These are phyloP conservation scores for Thalassiosira livingstoniorum DNA, from an alignment of 352 stramenopile genomes.

Conservation along the genomic window DNA sequence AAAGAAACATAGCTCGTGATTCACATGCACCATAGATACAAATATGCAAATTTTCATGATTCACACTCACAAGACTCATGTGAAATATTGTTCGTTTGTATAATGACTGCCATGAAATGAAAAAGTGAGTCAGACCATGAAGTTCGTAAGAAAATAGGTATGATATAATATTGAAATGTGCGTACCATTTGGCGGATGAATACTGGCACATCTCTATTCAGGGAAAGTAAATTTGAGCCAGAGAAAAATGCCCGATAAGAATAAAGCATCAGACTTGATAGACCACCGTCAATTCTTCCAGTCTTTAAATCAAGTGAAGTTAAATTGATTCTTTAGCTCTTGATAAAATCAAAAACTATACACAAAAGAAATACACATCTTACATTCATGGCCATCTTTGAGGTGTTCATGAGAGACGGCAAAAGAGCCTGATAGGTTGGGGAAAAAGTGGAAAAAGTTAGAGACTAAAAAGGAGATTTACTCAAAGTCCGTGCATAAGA, in stretches of 20 bases:
- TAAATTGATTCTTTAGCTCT: too few species aligned
- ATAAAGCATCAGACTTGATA: slow-evolving; percentile 15
- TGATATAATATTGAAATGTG: neutral
- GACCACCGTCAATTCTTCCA: slow-evolving; percentile 11
- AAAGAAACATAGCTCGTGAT: too few species aligned
- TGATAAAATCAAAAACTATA: too few species aligned
- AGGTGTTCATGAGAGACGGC: too few species aligned
- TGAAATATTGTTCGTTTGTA: slow-evolving; percentile 17
- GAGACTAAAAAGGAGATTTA: neutral
- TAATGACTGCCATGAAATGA: neutral
- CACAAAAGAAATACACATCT: too few species aligned
- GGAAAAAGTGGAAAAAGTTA: too few species aligned
- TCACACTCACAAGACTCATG: too few species aligned
- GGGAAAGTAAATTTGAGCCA: slow-evolving; percentile 19
- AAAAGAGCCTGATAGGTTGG: too few species aligned
- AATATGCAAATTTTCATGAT: too few species aligned
- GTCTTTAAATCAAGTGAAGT: neutral
- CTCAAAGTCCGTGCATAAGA: neutral
- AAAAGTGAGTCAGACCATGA: neutral
- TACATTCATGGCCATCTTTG: too few species aligned
- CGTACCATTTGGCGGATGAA: slow-evolving; percentile 21
- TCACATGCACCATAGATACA: too few species aligned
- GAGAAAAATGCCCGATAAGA: slow-evolving; percentile 30
- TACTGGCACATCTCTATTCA: slow-evolving; percentile 23
- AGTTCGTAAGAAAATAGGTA: too few species aligned